Conservation (phyloP, 495 filamentous ascomycete species). For the Saxophila tyrrhenica region DNA sequence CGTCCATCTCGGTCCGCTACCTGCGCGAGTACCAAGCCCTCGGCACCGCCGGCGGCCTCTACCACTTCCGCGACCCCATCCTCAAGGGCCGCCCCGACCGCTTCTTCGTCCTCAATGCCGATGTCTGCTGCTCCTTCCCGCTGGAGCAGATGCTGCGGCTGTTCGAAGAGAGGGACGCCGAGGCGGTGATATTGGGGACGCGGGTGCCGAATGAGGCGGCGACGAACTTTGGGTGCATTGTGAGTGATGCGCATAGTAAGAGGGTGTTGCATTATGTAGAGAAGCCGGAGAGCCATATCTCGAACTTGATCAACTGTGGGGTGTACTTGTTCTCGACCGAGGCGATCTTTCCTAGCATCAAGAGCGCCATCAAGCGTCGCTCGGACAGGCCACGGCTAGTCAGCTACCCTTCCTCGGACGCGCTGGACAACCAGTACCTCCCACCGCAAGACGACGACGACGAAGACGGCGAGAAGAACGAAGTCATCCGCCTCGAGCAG, state of each 20-base stretch:
- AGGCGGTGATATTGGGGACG: conserved; percentile 94
- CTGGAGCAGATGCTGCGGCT: conserved; percentile 87
- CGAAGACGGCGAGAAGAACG: conserved; percentile 65
- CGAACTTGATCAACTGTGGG: conserved; percentile 97
- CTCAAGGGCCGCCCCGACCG: conserved; percentile 90
- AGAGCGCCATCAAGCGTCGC: conserved; percentile 89
- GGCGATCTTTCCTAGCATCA: conserved; percentile 92
- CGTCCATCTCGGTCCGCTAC: conserved; percentile 85
- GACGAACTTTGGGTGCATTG: conserved; percentile 95
- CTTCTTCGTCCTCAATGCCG: conserved; percentile 94
- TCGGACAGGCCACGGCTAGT: conserved; percentile 80
- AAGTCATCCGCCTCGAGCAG: conserved; percentile 91
- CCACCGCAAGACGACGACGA: conserved; percentile 54
- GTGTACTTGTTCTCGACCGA: conserved; percentile 96
- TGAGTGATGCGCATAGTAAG: conserved; percentile 87
- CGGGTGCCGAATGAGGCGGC: conserved; percentile 85
- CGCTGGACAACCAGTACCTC: conserved; percentile 72
- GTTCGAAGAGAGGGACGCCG: conserved; percentile 89
- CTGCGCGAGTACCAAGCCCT: conserved; percentile 95
- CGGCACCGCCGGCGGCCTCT: conserved; percentile 90
- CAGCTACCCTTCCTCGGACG: conserved; percentile 90
- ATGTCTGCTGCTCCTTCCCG: conserved; percentile 99
- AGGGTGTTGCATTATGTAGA: conserved; percentile 98
- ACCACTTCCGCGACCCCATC: conserved; percentile 99
- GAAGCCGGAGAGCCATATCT: conserved; percentile 97